Conservation (phyloP, 345 rosid genomes). For the Erucastrum elatum region DNA sequence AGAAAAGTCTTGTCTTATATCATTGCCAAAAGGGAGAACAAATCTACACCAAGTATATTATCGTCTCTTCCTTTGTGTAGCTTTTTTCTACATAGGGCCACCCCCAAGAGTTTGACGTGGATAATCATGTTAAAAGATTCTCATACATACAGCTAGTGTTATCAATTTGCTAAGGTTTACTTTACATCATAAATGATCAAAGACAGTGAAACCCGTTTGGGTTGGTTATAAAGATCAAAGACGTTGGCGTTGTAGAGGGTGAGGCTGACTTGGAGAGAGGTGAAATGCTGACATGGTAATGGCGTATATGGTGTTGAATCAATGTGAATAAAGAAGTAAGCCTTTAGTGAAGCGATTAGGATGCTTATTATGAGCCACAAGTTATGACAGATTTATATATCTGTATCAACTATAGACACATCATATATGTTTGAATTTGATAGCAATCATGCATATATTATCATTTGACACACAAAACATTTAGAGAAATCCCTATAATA, state of each 20-base stretch:
- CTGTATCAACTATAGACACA: no score
- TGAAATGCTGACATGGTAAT: neutral
- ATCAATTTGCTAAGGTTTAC: neutral
- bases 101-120: neutral
- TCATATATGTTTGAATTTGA: no score
- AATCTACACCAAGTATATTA: conserved; percentile 27
- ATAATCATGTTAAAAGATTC: neutral
- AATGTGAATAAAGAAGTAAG: neutral
- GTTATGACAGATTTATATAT: neutral
- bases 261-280: neutral
- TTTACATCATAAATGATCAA: neutral
- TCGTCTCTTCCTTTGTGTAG: conserved; percentile 12
- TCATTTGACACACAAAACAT: no score
- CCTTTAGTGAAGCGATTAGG: neutral
- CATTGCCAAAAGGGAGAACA: conserved; percentile 18
- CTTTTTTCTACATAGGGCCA: conserved; percentile 24
- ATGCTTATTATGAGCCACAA: conserved; percentile 1
- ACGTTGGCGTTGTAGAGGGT: neutral
- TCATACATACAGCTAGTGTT: neutral
- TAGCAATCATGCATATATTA: no score
- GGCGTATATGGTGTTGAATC: conserved; percentile 3
- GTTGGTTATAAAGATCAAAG: no score
- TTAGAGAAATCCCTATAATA: no score
- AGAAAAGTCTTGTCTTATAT: neutral
- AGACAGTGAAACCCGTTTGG: neutral